Evolutionary conservation across 2,329 filamentous ascomycete species (phyloP), one percentile per base, ranked within the genome.

Genomic region (Pestalotiopsis sp.): DNA sequence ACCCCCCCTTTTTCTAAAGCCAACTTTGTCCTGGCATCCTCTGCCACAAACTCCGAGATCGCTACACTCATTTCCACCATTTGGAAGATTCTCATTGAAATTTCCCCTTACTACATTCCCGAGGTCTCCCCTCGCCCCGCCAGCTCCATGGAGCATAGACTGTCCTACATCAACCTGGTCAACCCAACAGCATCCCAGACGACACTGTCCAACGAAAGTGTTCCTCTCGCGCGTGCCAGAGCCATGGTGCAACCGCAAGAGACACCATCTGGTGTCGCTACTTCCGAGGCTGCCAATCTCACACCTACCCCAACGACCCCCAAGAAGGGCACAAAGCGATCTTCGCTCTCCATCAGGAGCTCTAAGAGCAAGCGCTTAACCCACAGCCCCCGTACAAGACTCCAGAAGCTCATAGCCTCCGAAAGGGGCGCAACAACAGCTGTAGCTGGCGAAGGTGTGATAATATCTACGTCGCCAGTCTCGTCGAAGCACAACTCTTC

Each of bases 21-120:
- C 57, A 87, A 90, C 74, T 89, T 86, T 71, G 80, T 90, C 11
- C 81, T 91, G 27, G 84, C 87, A 0, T 86, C 85, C 2, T 83
- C 82, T 1, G 89, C 89, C 3, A 86, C 81, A 7, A 83, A 86
- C 14, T 74, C 80, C 3, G 88, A 91, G 71, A 85, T 89, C 41
- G 80, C 84, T 0, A 83, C 79, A 0, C 88, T 91, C 70, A 80
- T 90, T 38, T 82, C 83, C 0, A 81, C 83, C 0, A 84, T 91
- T 20, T 84, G 85, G 73, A 84, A 84, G 67, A 81, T 84, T 20
- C 78, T 88, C 3, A 77, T 83, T 12, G 79, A 82, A n/a, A 81
- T 80, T 58, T 83, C 82, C 9, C 66, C 79, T 2, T 85, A 82
- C 70, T 89, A 89, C 71, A 75, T 79, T 1, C 80, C 83, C 0